Percentiles rank a stretch among this genome's conserved stretches.
Conservation (phyloP, 345 rosid genomes). For the Eucalyptus marginata region DNA sequence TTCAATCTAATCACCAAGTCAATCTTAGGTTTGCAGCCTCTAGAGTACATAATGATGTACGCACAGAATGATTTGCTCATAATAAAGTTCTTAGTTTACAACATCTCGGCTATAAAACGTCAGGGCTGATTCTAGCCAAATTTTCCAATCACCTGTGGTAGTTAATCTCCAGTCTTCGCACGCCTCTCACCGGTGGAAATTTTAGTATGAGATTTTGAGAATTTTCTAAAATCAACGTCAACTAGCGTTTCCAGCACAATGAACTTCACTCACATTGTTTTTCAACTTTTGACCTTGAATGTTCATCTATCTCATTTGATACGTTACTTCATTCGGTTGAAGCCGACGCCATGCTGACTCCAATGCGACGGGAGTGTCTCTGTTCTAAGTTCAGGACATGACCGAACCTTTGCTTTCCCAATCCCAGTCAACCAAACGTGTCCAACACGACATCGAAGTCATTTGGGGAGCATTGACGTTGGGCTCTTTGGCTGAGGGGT, state of each 20-base stretch:
- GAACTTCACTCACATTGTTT: background rate
- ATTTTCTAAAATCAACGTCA: background rate
- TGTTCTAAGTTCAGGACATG: background rate
- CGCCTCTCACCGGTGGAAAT: background rate
- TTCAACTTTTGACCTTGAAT: background rate
- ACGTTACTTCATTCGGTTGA: too few species aligned
- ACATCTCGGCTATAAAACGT: too few species aligned
- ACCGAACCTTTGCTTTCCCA: background rate
- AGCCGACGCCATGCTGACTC: background rate
- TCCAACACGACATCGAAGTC: background rate
- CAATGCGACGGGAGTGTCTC: background rate
- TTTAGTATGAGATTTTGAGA: background rate
- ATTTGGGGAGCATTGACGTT: background rate
- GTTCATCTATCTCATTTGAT: background rate
- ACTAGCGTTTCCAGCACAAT: background rate
- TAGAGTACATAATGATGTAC: too few species aligned
- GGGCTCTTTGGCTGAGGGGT: background rate
- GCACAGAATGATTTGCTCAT: background rate
- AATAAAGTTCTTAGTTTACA: background rate
- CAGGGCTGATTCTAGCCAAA: background rate
- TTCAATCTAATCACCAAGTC: background rate
- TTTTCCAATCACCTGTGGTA: background rate
- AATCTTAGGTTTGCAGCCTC: background rate
- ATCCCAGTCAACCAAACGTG: background rate
- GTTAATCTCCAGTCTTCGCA: background rate